phyloP scores from a whole-genome alignment of 257 asterid species.

The Plantago major region DNA sequence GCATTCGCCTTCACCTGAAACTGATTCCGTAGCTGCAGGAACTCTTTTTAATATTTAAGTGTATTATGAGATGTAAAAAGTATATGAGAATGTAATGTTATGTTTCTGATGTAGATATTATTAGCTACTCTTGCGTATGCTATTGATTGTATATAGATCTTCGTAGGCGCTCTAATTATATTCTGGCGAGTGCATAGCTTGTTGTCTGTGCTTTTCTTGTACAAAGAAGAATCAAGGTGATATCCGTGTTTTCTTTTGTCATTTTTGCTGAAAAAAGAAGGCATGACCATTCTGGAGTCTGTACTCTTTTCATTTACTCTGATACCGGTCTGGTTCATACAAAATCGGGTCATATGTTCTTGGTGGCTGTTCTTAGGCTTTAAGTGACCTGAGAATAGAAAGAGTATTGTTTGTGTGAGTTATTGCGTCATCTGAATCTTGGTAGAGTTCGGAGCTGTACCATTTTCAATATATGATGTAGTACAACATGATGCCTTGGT shows the following conservation, averaged over 20 bases:
- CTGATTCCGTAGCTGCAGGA: constrained; percentile 36
- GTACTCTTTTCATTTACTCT: not conserved
- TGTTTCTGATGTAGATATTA: constrained; percentile 12
- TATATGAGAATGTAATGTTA: not conserved
- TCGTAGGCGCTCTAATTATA: not conserved
- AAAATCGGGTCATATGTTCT: not conserved
- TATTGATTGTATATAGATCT: no score
- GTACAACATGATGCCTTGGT: no score
- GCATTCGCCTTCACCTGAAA: constrained; percentile 41
- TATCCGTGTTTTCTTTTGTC: not conserved
- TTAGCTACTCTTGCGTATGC: not conserved
- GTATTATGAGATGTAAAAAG: constrained; percentile 3
- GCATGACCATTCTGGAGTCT: no score
- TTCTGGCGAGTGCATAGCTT: constrained; percentile 18
- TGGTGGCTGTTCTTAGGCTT: not conserved
- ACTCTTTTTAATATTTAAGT: constrained; percentile 32
- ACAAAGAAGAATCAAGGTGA: constrained; percentile 17
- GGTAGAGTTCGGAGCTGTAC: no score
- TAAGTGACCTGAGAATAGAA: not conserved
- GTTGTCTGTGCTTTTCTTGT: constrained; percentile 18
- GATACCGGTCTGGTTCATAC: not conserved
- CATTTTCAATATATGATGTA: no score
- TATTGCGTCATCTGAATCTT: no score
- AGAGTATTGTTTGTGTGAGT: not conserved
- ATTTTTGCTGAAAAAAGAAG: not conserved